Evolutionary conservation across 1,284 basidiomycete species (phyloP).

Genomic region (Pyrrhoderma noxium): DNA sequence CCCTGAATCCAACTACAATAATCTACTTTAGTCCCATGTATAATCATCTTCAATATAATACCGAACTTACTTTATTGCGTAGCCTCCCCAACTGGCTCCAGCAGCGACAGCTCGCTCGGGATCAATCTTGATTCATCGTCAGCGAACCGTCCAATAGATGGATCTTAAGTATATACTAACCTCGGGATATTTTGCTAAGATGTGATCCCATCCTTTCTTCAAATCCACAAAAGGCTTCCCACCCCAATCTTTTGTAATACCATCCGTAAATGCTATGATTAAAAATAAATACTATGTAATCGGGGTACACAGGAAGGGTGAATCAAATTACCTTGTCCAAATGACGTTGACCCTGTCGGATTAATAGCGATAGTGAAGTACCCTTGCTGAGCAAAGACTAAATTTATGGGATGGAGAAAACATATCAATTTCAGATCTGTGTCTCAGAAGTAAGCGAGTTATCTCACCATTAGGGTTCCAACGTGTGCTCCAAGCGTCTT

Average conservation of each 20-base stretch:
- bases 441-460: too few relatives aligned
- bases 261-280: slow-evolving; percentile 67
- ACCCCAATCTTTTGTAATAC: slow-evolving; percentile 75
- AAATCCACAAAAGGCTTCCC: slow-evolving; percentile 83
- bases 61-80: slow-evolving; percentile 73
- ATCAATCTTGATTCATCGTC: slow-evolving; percentile 53
- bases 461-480: slow-evolving; percentile 78
- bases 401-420: background rate
- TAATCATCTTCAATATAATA: slow-evolving; percentile 11
- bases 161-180: slow-evolving; percentile 28
- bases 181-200: slow-evolving; percentile 66
- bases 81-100: slow-evolving; percentile 77
- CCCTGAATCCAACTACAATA: slow-evolving; percentile 82
- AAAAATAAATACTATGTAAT: background rate
- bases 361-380: slow-evolving; percentile 84
- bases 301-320: background rate
- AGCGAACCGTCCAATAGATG: too few relatives aligned
- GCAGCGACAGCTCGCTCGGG: slow-evolving; percentile 72
- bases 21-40: too few relatives aligned
- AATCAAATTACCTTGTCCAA: slow-evolving; percentile 61
- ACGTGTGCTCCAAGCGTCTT: slow-evolving; percentile 75
- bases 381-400: slow-evolving; percentile 75
- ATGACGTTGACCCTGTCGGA: slow-evolving; percentile 83
- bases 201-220: slow-evolving; percentile 66
- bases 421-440: background rate